Conservation (phyloP, 441 rosid species). For the Geranium incanum region DNA sequence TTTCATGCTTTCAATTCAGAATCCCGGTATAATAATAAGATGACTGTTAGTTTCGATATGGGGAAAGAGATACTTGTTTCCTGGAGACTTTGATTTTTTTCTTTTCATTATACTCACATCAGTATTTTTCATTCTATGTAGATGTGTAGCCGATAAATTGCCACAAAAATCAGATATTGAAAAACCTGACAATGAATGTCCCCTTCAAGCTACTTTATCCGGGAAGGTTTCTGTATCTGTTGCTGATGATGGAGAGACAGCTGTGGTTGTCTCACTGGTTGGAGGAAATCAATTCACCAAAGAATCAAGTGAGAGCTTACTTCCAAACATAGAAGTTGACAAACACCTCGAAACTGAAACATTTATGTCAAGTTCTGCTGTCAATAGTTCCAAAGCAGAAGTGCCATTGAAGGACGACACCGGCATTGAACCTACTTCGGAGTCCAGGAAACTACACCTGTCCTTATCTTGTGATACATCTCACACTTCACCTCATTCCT, state of each 20-base stretch:
- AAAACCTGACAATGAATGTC: constrained; percentile 33
- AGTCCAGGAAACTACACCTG: constrained; percentile 32
- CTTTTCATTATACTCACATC: constrained; percentile 12
- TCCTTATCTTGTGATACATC: constrained; percentile 45
- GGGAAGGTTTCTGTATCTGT: constrained; percentile 73
- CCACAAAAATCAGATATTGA: constrained; percentile 42
- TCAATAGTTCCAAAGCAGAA: constrained; percentile 24
- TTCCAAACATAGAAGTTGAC: constrained; percentile 32
- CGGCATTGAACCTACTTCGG: constrained; percentile 29
- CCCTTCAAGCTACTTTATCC: constrained; percentile 42
- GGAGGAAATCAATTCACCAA: constrained; percentile 39
- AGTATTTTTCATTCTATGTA: constrained; percentile 31
- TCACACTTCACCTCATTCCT: constrained; percentile 31
- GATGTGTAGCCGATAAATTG: constrained; percentile 55
- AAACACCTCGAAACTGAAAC: constrained; percentile 27
- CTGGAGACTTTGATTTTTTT: constrained; percentile 11
- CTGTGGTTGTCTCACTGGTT: constrained; percentile 78
- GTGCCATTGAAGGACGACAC: constrained; percentile 26
- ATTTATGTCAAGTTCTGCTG: constrained; percentile 26
- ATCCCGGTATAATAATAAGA: background rate
- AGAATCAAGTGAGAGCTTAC: constrained; percentile 38
- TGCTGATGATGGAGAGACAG: constrained; percentile 95
- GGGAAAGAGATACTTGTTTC: background rate
- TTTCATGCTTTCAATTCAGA: constrained; percentile 8
- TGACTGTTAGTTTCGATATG: constrained; percentile 2